Evolutionary conservation across 148 eudicot species (phyloP), one percentile per base, ranked within the genome.

Genomic region (Cornus kousa): DNA sequence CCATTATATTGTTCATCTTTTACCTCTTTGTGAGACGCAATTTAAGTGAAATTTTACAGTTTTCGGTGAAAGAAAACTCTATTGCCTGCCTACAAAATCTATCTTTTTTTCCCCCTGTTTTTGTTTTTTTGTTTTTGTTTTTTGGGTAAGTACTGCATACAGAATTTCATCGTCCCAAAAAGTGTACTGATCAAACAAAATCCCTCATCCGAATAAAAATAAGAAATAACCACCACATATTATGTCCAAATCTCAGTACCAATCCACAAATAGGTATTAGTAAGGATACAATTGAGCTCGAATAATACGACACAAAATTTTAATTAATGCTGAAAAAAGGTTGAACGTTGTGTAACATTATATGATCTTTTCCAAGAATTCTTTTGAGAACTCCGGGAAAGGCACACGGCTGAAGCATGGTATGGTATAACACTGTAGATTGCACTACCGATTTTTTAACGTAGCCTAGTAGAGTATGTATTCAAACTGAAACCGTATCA

Each of bases 401-500:
- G 31, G 50, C 11, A 46, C 1, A 67, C 28, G 28, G 78, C 40
- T 67, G 2, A 43, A 76, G n/a, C 19, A 16, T 5, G 28, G 23
- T 24, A 9, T 20, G 71, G 24, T 67, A 43, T 4, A 17, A 17
- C 10, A 48, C 24, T 16, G 71, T 2, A 28, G 20, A 40, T 35
- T 23, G 65, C 14, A 43, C 71, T 24, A 20, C 65, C 73, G 0
- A 22, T 70, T 31, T n/a, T 55, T 35, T 24, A 23, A 65, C 48
- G 53, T 39, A 5, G 13, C 48, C 7, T 7, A 35, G 50, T 33
- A 35, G 19, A 32, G 31, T 66, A 43, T 39, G 20, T 24, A 67
- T 35, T 83, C 77, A 80, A 80, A 37, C 82, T 71, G 82, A 77
- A 76, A 70, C 86, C 35, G 90, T 67, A 72, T 88, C 89, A 7